Conservation (phyloP, 2,329 filamentous ascomycete species). For the Talaromyces atroroseus region DNA sequence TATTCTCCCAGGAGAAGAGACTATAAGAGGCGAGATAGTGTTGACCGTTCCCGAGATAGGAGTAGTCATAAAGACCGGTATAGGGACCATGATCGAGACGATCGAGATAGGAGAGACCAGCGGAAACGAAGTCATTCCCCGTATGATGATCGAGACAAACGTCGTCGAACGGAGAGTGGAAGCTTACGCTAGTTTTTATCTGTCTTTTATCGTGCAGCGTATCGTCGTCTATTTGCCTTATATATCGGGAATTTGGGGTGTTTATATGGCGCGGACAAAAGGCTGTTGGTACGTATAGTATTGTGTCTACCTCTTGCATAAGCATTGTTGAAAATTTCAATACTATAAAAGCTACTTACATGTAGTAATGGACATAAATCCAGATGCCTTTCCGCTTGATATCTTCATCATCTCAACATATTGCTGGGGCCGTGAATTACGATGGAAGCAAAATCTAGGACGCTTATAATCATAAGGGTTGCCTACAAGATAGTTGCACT, state of each 20-base stretch:
- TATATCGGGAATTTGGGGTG: neutral
- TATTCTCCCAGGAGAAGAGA: slow-evolving; percentile 44
- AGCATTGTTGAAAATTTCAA: neutral
- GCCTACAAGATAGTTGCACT: too few species aligned
- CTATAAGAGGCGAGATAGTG: slow-evolving; percentile 42
- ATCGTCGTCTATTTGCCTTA: neutral
- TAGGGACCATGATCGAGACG: slow-evolving; percentile 45
- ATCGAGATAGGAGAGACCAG: slow-evolving; percentile 23
- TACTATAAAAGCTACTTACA: neutral
- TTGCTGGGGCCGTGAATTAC: too few species aligned
- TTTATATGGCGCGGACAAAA: neutral
- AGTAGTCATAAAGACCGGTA: slow-evolving; percentile 35
- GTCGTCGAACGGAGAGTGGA: slow-evolving; percentile 30
- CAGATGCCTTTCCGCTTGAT: too few species aligned
- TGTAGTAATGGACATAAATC: neutral
- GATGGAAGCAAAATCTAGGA: too few species aligned
- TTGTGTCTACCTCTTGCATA: neutral
- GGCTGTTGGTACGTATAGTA: neutral
- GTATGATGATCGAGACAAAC: slow-evolving; percentile 38
- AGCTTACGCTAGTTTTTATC: neutral
- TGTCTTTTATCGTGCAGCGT: neutral
- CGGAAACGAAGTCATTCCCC: slow-evolving; percentile 40
- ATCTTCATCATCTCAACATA: neutral
- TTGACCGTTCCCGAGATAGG: slow-evolving; percentile 34
- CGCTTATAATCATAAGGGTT: too few species aligned